Conservation (phyloP, 345 rosid species). For the Syzygium grande region DNA sequence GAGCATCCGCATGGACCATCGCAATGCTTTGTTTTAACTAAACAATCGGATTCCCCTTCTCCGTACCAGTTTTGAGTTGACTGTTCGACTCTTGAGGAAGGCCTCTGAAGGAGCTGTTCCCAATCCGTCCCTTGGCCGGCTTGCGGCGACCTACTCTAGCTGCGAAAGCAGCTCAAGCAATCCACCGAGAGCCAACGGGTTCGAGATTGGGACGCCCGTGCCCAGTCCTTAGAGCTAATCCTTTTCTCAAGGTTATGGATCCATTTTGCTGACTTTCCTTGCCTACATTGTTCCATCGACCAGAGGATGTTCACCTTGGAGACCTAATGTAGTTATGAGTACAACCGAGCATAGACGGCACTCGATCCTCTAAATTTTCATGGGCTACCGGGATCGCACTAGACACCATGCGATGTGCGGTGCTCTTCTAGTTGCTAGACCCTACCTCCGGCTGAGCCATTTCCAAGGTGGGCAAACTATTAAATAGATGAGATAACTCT, state of each 20-base stretch:
- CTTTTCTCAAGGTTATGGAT: neutral
- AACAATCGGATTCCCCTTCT: neutral
- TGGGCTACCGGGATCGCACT: neutral
- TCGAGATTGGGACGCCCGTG: neutral
- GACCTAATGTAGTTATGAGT: slow-evolving; percentile 16
- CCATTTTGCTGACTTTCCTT: neutral
- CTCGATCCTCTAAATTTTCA: slow-evolving; percentile 10
- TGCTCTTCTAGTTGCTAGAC: neutral
- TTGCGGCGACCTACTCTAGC: neutral
- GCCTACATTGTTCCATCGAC: neutral
- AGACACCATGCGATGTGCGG: neutral
- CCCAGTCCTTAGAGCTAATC: neutral
- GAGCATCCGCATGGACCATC: neutral
- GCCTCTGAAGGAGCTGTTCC: neutral
- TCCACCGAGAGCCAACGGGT: neutral
- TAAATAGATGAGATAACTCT: neutral
- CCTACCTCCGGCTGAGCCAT: neutral
- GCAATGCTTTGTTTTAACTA: neutral
- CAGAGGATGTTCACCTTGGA: slow-evolving; percentile 6
- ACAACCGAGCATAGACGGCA: slow-evolving; percentile 5
- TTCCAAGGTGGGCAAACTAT: neutral
- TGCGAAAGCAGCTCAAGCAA: neutral
- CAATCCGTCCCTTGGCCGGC: neutral
- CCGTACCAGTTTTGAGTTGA: neutral
- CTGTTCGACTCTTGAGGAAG: neutral